Conservation (phyloP, 441 rosid species). For the Flueggea neowawraea region DNA sequence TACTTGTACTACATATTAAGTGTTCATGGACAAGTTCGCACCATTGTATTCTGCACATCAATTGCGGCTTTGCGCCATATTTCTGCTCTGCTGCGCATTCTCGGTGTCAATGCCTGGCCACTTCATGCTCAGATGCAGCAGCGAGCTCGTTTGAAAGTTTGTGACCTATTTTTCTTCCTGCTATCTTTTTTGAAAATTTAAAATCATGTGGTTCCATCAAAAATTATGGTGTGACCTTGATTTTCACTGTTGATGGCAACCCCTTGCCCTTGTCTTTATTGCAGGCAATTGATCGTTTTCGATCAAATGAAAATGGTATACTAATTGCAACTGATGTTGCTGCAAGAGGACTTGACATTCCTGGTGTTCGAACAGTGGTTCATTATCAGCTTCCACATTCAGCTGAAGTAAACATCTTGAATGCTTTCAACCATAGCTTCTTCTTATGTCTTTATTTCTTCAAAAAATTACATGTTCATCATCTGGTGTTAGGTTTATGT, state of each 20-base stretch:
- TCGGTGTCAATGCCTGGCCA: slow-evolving; percentile 71
- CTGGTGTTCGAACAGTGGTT: slow-evolving; percentile 88
- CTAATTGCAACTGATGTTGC: slow-evolving; percentile 98
- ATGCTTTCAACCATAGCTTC: slow-evolving; percentile 14
- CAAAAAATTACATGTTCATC: slow-evolving; percentile 6
- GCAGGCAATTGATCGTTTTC: slow-evolving; percentile 94
- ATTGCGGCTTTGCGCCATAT: slow-evolving; percentile 92
- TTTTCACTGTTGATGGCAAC: slow-evolving; percentile 13
- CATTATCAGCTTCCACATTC: slow-evolving; percentile 99
- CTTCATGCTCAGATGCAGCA: slow-evolving; percentile 97
- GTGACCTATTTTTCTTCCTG: slow-evolving; percentile 4
- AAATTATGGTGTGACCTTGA: background rate
- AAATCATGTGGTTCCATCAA: no score
- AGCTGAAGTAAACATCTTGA: slow-evolving; percentile 61
- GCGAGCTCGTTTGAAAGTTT: slow-evolving; percentile 92
- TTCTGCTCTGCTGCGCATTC: slow-evolving; percentile 72
- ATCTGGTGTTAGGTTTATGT: slow-evolving; percentile 71
- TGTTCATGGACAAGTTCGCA: slow-evolving; percentile 92
- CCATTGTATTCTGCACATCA: slow-evolving; percentile 96
- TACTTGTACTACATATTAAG: slow-evolving; percentile 84
- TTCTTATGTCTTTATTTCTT: background rate
- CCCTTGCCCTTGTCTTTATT: slow-evolving; percentile 12
- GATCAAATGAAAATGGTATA: slow-evolving; percentile 71
- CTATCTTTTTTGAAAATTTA: background rate
- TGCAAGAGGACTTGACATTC: slow-evolving; percentile 98